These are phyloP conservation scores for Thyridium curvatum DNA, from an alignment of 2,329 filamentous ascomycete genomes.

Conservation along the genomic window DNA sequence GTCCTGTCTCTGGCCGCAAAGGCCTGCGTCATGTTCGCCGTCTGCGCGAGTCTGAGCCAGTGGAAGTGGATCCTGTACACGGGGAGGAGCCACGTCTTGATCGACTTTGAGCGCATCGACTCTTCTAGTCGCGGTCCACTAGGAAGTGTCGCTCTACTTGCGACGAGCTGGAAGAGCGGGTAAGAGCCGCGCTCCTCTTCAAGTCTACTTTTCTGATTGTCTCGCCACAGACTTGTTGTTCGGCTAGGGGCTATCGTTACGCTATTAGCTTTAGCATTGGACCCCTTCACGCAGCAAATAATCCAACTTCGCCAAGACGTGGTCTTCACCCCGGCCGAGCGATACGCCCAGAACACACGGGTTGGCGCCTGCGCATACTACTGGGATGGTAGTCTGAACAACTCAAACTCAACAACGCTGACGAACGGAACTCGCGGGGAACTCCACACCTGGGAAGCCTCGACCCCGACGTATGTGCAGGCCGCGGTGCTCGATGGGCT, in stretches of 20 bases:
- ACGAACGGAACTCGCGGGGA: too few relatives aligned
- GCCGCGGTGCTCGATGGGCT: constrained; percentile 4
- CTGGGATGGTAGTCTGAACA: background rate
- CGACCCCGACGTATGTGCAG: constrained; percentile 2
- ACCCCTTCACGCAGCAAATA: constrained; percentile 5
- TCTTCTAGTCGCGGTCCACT: constrained; percentile 3
- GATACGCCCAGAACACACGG: background rate
- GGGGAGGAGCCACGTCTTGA: background rate
- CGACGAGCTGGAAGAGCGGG: constrained; percentile 1
- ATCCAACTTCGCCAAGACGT: constrained; percentile 1
- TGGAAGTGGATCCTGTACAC: constrained; percentile 5
- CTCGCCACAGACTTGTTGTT: background rate
- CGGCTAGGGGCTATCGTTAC: constrained; percentile 2
- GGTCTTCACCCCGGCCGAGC: background rate
- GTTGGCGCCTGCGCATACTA: constrained; percentile 1
- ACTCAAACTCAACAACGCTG: too few relatives aligned
- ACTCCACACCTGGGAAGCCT: background rate
- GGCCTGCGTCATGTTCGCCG: constrained; percentile 1
- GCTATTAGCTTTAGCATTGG: constrained; percentile 1
- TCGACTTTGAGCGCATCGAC: constrained; percentile 5
- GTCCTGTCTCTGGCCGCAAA: constrained; percentile 3
- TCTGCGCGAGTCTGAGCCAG: constrained; percentile 3
- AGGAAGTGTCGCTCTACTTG: constrained; percentile 1
- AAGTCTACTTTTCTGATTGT: background rate
- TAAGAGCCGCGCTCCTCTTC: background rate